These are phyloP conservation scores for Phaeosphaeria sp. DNA, from an alignment of 2,329 filamentous ascomycete species.

Conservation along the genomic window DNA sequence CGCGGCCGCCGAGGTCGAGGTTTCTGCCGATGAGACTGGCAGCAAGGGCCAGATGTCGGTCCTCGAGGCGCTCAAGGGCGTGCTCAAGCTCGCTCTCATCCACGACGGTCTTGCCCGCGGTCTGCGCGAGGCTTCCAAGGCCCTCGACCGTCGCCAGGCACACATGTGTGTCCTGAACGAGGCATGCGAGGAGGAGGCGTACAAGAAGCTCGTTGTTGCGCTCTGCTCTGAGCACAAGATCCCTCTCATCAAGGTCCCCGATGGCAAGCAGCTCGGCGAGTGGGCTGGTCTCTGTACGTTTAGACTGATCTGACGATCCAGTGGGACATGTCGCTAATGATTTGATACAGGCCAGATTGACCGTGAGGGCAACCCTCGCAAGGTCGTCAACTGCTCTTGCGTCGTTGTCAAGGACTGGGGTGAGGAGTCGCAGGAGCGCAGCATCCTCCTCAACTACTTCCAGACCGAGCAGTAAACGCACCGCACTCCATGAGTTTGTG, in stretches of 20 bases:
- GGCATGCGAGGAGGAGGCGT: conserved; percentile 99
- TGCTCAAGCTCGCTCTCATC: conserved; percentile 97
- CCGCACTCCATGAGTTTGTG: conserved; percentile 8
- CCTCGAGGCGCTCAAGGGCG: conserved; percentile 97
- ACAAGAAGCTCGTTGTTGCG: conserved; percentile 99
- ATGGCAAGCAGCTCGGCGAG: conserved; percentile 99
- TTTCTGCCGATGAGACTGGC: conserved; percentile 83
- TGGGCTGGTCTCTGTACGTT: conserved; percentile 99
- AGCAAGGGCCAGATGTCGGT: conserved; percentile 93
- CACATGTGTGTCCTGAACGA: conserved; percentile 99
- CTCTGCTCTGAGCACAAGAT: conserved; percentile 99
- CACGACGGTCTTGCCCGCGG: conserved; percentile 99
- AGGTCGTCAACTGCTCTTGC: conserved; percentile 99
- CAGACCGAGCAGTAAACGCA: conserved; percentile 72
- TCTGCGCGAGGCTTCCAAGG: conserved; percentile 98
- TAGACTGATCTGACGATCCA: not conserved
- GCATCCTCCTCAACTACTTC: conserved; percentile 99
- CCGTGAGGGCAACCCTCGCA: conserved; percentile 98
- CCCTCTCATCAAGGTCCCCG: conserved; percentile 98
- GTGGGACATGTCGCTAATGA: conserved; percentile 11
- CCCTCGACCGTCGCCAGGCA: conserved; percentile 96
- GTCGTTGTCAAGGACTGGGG: conserved; percentile 99
- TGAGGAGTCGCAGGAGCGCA: conserved; percentile 99
- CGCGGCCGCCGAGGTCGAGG: conserved; percentile 92
- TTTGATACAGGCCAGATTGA: conserved; percentile 81